phyloP scores from a whole-genome alignment of 2,329 filamentous ascomycete genomes.

The Aureobasidium sp. region DNA sequence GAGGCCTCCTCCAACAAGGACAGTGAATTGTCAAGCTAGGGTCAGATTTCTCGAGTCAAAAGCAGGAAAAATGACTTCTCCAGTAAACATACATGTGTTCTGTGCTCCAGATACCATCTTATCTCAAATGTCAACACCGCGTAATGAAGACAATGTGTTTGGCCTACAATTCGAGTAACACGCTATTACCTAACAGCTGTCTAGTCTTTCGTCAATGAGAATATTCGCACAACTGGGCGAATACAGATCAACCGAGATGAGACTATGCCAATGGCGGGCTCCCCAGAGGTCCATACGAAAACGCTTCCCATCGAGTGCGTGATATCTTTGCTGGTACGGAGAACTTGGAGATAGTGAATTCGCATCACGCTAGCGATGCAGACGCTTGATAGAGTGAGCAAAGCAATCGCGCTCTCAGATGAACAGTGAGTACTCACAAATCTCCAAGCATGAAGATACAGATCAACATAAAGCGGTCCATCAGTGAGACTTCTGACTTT shows the following conservation, averaged over 20 bases:
- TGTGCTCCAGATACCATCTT: not conserved
- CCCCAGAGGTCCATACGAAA: not conserved
- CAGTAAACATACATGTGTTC: not conserved
- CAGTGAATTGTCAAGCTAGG: not conserved
- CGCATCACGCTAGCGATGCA: not conserved
- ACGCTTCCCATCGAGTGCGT: not conserved
- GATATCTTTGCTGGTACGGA: not conserved
- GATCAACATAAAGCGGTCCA: not conserved
- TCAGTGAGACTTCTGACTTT: not conserved
- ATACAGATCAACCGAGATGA: not conserved
- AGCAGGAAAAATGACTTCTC: not conserved
- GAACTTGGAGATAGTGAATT: not conserved
- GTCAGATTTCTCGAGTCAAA: not conserved
- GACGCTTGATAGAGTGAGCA: not conserved
- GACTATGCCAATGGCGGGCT: not conserved
- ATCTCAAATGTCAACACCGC: not conserved
- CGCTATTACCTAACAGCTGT: not conserved
- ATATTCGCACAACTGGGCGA: not conserved
- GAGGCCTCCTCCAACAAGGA: not conserved
- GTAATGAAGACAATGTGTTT: not conserved
- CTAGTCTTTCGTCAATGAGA: not conserved
- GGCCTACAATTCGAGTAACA: not conserved
- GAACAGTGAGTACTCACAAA: not conserved
- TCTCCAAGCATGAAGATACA: conserved; percentile 2
- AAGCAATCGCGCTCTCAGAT: not conserved